Evolutionary conservation across 805 yeast species (phyloP), one percentile per base, ranked within the genome.

Genomic region (Ogataea siamensis): DNA sequence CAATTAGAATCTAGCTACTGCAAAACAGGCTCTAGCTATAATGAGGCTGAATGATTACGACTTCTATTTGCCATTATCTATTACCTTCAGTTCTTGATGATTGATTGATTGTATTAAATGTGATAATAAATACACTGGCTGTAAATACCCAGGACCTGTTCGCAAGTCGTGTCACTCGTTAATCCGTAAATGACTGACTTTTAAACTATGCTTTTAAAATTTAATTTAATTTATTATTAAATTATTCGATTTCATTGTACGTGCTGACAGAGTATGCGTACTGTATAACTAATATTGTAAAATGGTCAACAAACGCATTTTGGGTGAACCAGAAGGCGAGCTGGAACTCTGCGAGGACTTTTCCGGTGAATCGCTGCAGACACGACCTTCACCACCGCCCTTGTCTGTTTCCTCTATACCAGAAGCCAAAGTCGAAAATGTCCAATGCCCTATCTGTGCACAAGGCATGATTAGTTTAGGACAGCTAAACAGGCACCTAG

Each of bases 371-470:
- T n/a, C n/a, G n/a, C n/a, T n/a, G n/a, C n/a, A n/a, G n/a, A n/a
- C n/a, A n/a, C n/a, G n/a, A n/a, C 22, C 40, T 5, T 19, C 37
- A 12, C 21, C 39, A 7, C 37, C 39, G 3, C 32, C 38, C n/a
- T 43, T n/a, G n/a, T n/a, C n/a, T n/a, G n/a, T n/a, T n/a, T n/a
- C n/a, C n/a, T n/a, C n/a, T n/a, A n/a, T n/a, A n/a, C n/a, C n/a
- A n/a, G n/a, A n/a, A n/a, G n/a, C n/a, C n/a, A n/a, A n/a, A n/a
- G n/a, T n/a, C n/a, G n/a, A n/a, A n/a, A n/a, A n/a, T n/a, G n/a
- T n/a, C n/a, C n/a, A n/a, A n/a, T 87, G 95, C 51, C 95, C 95
- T 1, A 80, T 87, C 1, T 87, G 95, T 53, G 59, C 65, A 10
- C 82, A 78, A 41, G 33, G 58, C 2, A 78, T 83, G 80, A 59